phyloP scores from a whole-genome alignment of 352 stramenopile genomes.

The Pythium rhizo-oryzae region DNA sequence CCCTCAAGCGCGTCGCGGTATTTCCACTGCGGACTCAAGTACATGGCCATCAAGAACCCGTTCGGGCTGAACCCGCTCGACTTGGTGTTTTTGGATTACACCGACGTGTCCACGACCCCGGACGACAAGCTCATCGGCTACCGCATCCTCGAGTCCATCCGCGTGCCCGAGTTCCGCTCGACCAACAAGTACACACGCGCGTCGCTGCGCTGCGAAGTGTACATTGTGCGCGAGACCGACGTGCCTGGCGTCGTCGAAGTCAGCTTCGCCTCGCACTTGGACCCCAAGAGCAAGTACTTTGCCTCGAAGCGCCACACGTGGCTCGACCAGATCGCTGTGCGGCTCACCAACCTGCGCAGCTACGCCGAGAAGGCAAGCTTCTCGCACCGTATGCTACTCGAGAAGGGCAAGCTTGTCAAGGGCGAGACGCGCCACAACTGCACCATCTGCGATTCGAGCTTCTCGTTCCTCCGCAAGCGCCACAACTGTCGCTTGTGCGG shows the following conservation, averaged over 20 bases:
- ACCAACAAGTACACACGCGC: constrained; percentile 66
- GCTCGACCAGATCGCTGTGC: constrained; percentile 57
- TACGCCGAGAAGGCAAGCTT: constrained; percentile 76
- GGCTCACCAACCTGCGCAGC: constrained; percentile 58
- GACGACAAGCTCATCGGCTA: constrained; percentile 70
- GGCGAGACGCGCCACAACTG: constrained; percentile 54
- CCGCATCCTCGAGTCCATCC: constrained; percentile 83
- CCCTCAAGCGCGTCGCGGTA: constrained; percentile 55
- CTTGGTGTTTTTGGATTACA: constrained; percentile 86
- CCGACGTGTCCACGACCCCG: constrained; percentile 66
- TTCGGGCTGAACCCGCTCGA: constrained; percentile 67
- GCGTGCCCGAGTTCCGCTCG: constrained; percentile 58
- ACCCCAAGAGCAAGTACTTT: constrained; percentile 80
- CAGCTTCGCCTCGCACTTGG: constrained; percentile 80
- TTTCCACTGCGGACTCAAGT: constrained; percentile 87
- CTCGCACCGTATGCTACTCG: constrained; percentile 51
- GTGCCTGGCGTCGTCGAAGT: constrained; percentile 77
- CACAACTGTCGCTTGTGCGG: constrained; percentile 79
- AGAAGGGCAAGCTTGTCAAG: constrained; percentile 45
- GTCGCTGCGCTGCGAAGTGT: constrained; percentile 82
- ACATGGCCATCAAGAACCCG: constrained; percentile 80
- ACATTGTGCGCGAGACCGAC: constrained; percentile 72
- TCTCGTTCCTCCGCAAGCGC: constrained; percentile 78
- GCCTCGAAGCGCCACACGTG: constrained; percentile 57
- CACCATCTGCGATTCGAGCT: constrained; percentile 64